Base-by-base conservation (phyloP, 73 alveolate genomes). In the Effrenium voratum region DNA sequence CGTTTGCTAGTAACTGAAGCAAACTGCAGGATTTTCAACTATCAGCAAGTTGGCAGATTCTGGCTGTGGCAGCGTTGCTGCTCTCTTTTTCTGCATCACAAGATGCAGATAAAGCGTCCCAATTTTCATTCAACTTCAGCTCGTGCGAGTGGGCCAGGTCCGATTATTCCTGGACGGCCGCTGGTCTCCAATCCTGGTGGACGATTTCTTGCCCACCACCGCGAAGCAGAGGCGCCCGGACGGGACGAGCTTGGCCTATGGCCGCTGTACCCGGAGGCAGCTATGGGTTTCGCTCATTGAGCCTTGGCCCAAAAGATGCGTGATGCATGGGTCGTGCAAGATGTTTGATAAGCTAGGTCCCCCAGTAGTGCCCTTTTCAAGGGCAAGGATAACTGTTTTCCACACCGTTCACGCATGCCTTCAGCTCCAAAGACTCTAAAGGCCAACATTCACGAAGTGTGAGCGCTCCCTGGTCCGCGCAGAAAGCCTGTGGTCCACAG, bases 251-350 rank as follows among this genome's bases (percentile, higher is more conserved):
- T 38, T 91, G 59, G 98, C 98, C 30, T 91, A 59, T 46, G 98
- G 55, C 46, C 91, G 98, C 34, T 72, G 98, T 28, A 68, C 98
- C 12, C 34, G 63, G n/a, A 43, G 60, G 16, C 98, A 91, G 84
- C 98, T 91, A 32, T 91, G 98, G 98, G 98, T 91, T 81, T 91
- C 98, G 34, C 45, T 91, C n/a, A 90, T 90, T 30, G 96, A 87
- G 34, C 4, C 87, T 76, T 76, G 59, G 46, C 12, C 59, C 38
- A 0, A 2, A 1, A 32, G 46, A 55, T 19, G 68, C 24, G 1
- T 4, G 19, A 5, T 57, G 19, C 2, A 3, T 72, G 34, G 59
- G 43, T 12, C 38, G 59, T 40, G 5, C 12, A 76, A 22, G 43
- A 13, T 26, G n/a, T n/a, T n/a, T n/a, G n/a, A n/a, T n/a, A n/a